Base-by-base conservation (phyloP, 768 basidiomycete genomes). In the Rubroboletus pulcherrimus region DNA sequence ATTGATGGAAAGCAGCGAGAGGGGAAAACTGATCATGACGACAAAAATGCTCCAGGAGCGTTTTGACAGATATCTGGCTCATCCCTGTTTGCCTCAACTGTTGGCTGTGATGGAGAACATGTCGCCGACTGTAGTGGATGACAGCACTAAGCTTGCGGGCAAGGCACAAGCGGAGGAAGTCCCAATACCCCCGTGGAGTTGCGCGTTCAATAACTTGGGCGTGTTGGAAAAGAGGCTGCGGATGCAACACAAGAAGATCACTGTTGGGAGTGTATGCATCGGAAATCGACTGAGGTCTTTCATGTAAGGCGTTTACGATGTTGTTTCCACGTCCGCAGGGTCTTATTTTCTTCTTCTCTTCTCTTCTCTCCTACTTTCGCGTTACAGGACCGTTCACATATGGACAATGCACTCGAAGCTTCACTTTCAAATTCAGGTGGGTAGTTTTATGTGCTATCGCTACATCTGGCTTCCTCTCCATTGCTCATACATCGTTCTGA, bases 401-500 rank as follows among this genome's bases (percentile, higher is more conserved):
- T 65, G 63, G 63, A 58, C 60, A 6, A 58, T 64, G 42, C 51
- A 58, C 14, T 65, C 63, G 0, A 65, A 51, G 39, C 15, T 64
- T 0, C 40, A 46, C 30, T 50, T 62, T 31, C 51, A 66, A 41
- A 10, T 63, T 19, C 52, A 56, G 29, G 63, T 65, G 12, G 15
- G 59, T 50, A 10, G 1, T 33, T 35, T 26, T 21, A 7, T 2
- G 30, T 29, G 34, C 15, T 7, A 17, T 7, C 14, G 29, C 26
- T 17, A 4, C 34, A 26, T 8, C 14, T 5, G 11, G 12, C n/a
- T 30, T 41, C 7, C 14, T 10, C 24, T 17, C 29, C 31, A 38
- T 11, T 6, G 31, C 2, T 37, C 15, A 10, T 26, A 9, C 21
- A 7, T n/a, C 1, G 9, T 40, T 30, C 15, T 53, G 5, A 52